A percentile compares a stretch with the other conserved stretches of the same genome.
Evolutionary conservation across 164 flowering plant genomes (phyloP).

Genomic region (Macadamia integrifolia): DNA sequence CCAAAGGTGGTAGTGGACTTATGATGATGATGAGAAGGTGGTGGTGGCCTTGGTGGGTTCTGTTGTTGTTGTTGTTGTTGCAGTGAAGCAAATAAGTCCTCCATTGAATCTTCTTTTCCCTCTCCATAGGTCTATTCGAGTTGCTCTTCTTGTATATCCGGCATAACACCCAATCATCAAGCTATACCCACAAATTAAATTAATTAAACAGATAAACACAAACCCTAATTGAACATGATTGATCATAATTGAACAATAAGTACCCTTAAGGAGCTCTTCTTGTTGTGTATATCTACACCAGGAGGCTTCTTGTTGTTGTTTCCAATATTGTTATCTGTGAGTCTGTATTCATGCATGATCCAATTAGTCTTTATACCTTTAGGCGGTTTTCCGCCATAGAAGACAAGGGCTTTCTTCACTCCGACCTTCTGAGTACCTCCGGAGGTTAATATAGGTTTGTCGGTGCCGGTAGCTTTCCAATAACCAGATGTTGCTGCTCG

Average conservation of each 20-base stretch:
- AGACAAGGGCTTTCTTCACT: slow-evolving; percentile 86
- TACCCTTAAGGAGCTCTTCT: slow-evolving; percentile 78
- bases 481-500: slow-evolving; percentile 89
- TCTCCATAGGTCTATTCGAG: slow-evolving; percentile 43
- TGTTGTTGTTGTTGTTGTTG: slow-evolving; percentile 18
- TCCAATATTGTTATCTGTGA: slow-evolving; percentile 41
- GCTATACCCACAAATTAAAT: slow-evolving; percentile 27
- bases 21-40: too few relatives aligned
- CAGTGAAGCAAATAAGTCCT: slow-evolving; percentile 36
- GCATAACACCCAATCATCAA: slow-evolving; percentile 94
- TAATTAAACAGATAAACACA: background rate
- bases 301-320: slow-evolving; percentile 34
- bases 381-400: slow-evolving; percentile 84
- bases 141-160: slow-evolving; percentile 93
- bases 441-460: slow-evolving; percentile 65
- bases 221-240: too few relatives aligned
- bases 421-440: slow-evolving; percentile 76
- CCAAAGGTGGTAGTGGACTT: slow-evolving; percentile 5
- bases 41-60: background rate
- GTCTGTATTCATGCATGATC: slow-evolving; percentile 94
- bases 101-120: slow-evolving; percentile 53
- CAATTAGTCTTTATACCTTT: slow-evolving; percentile 84
- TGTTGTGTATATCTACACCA: slow-evolving; percentile 31
- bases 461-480: slow-evolving; percentile 98
- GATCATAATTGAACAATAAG: background rate